A percentile compares a stretch with the other conserved stretches of the same genome.
Evolutionary conservation across 208 protist genomes (phyloP).

Genomic region (Crithidia fasciculata): DNA sequence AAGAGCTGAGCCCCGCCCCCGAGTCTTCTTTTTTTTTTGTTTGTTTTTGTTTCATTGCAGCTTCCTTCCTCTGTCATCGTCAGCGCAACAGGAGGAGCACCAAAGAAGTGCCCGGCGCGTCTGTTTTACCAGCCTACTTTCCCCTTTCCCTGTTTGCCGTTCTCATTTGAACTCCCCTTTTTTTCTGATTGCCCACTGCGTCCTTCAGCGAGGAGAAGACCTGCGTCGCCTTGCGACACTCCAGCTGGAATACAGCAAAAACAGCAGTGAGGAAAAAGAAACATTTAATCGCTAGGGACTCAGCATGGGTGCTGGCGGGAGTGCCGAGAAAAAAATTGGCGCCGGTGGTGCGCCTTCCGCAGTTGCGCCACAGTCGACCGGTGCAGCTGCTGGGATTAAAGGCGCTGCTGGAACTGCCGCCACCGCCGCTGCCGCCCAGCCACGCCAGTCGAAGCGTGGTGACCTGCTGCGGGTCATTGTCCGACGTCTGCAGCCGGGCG

Average conservation of each 20-base stretch:
- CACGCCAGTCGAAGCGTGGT: slow-evolving; percentile 1
- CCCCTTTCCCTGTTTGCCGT: too few species aligned
- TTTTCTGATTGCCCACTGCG: too few species aligned
- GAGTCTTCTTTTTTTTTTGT: too few species aligned
- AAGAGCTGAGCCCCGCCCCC: too few species aligned
- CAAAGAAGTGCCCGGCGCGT: too few species aligned
- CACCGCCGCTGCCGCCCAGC: not conserved
- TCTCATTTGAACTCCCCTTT: too few species aligned
- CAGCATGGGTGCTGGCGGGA: slow-evolving; percentile 39
- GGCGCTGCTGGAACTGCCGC: not conserved
- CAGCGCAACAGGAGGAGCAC: too few species aligned
- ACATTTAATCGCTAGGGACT: too few species aligned
- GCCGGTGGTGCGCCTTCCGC: not conserved
- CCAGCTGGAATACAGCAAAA: not conserved
- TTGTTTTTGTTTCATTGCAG: too few species aligned
- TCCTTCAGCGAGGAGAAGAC: not conserved
- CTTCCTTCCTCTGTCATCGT: too few species aligned
- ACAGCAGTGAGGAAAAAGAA: slow-evolving; percentile 1
- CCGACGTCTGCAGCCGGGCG: slow-evolving; percentile 26
- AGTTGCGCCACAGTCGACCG: not conserved
- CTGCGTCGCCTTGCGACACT: not conserved
- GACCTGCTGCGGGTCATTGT: slow-evolving; percentile 27
- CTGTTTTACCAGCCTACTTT: too few species aligned
- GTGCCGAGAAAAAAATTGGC: slow-evolving; percentile 13
- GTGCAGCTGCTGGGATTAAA: slow-evolving; percentile 19